These are phyloP conservation scores for Cercophora samala DNA, from an alignment of 495 filamentous ascomycete species.

Conservation along the genomic window DNA sequence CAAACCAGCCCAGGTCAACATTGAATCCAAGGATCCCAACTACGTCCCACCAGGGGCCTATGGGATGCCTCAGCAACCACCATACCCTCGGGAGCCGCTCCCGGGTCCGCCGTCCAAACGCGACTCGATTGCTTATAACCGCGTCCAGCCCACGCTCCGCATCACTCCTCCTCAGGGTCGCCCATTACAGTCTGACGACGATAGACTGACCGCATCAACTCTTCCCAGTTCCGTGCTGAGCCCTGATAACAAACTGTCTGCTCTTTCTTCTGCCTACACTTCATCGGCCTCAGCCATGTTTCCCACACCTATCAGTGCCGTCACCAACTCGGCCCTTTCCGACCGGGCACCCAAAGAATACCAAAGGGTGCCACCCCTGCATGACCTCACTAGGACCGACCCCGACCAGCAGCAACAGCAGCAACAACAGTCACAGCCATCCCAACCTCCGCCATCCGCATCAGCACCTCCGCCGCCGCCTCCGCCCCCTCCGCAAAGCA, in stretches of 20 bases:
- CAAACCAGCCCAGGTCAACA: constrained; percentile 64
- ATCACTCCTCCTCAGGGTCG: constrained; percentile 56
- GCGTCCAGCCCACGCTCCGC: constrained; percentile 49
- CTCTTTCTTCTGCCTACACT: constrained; percentile 48
- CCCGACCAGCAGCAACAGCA: constrained; percentile 30
- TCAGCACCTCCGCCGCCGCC: constrained; percentile 21
- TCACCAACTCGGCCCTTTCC: constrained; percentile 41
- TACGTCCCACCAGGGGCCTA: constrained; percentile 58
- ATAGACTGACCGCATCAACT: constrained; percentile 47
- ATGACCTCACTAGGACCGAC: constrained; percentile 51
- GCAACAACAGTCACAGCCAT: constrained; percentile 29
- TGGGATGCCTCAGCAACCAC: constrained; percentile 51
- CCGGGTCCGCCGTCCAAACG: constrained; percentile 42
- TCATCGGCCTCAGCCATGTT: constrained; percentile 43
- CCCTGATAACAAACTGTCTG: constrained; percentile 54
- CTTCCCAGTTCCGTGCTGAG: constrained; percentile 50
- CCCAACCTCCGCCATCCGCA: constrained; percentile 21
- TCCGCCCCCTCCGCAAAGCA: constrained; percentile 26
- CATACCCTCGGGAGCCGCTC: constrained; percentile 10
- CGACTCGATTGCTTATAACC: constrained; percentile 50
- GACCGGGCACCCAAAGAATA: constrained; percentile 51
- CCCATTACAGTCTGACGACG: constrained; percentile 48
- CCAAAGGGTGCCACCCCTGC: constrained; percentile 52
- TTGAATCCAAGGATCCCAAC: constrained; percentile 77
- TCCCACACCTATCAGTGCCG: constrained; percentile 54